Evolutionary conservation across 2,329 filamentous ascomycete species (phyloP), one percentile per base, ranked within the genome.

Genomic region (Fusarium nodosum): DNA sequence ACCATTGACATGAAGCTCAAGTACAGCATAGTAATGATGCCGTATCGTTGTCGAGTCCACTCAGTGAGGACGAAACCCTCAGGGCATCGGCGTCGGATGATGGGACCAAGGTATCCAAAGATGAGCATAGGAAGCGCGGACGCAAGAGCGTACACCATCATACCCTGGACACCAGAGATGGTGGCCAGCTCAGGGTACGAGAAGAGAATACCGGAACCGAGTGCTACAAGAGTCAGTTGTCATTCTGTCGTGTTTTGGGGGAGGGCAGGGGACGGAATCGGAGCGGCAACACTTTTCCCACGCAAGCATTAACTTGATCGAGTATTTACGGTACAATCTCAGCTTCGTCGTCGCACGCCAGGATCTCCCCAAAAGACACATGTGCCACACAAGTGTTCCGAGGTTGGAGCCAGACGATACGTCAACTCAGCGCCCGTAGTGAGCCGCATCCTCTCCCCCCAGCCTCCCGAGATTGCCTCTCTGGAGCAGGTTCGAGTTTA

Each of bases 301-400:
- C 93, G 93, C 93, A 96, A 96, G 93, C 91, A 94, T 95, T 96
- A 95, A 93, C 93, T 96, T 96, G 93, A 93, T 96, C 93, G 92
- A 95, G 92, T 95, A 90, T 89, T 69, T 85, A 94, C 93, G 92
- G 93, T 96, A 89, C 91, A 90, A 91, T 95, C 93, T 96, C 93
- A 95, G 93, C 93, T 88, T 94, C 87, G 83, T 88, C 77, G 81
- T 78, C 75, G 71, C 83, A 74, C 63, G 71, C 56, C 59, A 47
- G 64, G 77, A 80, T 84, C 82, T 84, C 80, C 81, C 76, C 72
- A 30, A 39, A 60, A 58, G 34, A 48, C 57, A 68, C 15, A 20
- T 45, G n/a, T 45, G 34, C 13, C 1, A 3, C 22, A 11, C 48
- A 34, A 42, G 42, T 44, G 42, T 34, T 48, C 44, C 11, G 30